Evolutionary conservation across 768 basidiomycete species (phyloP).

Genomic region (Krasilnikovozyma curviuscula): DNA sequence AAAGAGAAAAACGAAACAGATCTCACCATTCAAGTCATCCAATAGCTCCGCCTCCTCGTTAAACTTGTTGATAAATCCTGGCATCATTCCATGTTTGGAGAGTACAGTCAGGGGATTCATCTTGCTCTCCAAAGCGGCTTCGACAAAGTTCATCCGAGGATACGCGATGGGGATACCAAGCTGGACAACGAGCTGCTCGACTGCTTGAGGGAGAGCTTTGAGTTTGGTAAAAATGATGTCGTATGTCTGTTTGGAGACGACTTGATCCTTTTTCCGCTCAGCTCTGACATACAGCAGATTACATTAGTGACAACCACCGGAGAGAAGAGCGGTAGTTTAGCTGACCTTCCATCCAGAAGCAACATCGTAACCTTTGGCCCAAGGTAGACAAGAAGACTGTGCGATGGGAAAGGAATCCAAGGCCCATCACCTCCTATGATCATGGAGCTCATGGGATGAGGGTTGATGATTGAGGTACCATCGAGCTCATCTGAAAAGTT

Average conservation of each 20-base stretch:
- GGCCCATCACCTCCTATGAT: slow-evolving; percentile 59
- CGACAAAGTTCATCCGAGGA: slow-evolving; percentile 55
- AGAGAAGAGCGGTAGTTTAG: not conserved
- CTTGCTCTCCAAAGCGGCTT: slow-evolving; percentile 48
- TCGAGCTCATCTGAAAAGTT: slow-evolving; percentile 45
- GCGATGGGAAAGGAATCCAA: not conserved
- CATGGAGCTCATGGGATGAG: slow-evolving; percentile 48
- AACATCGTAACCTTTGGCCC: slow-evolving; percentile 41
- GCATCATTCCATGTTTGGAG: slow-evolving; percentile 36
- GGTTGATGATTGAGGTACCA: slow-evolving; percentile 41
- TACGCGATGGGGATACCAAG: slow-evolving; percentile 35
- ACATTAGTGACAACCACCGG: not conserved
- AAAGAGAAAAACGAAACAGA: slow-evolving; percentile 1
- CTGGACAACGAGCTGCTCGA: slow-evolving; percentile 70
- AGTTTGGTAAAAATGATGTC: slow-evolving; percentile 48
- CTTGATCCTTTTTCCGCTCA: slow-evolving; percentile 61
- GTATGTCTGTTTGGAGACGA: slow-evolving; percentile 60
- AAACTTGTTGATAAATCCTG: slow-evolving; percentile 37
- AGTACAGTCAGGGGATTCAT: slow-evolving; percentile 66
- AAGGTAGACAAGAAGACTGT: slow-evolving; percentile 1
- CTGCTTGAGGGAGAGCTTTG: slow-evolving; percentile 37
- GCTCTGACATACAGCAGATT: slow-evolving; percentile 39
- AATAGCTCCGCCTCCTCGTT: slow-evolving; percentile 52
- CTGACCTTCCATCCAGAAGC: slow-evolving; percentile 62
- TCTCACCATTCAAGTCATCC: slow-evolving; percentile 50